Conservation (phyloP, 1,284 basidiomycete species). For the Cryptococcus sp. region DNA sequence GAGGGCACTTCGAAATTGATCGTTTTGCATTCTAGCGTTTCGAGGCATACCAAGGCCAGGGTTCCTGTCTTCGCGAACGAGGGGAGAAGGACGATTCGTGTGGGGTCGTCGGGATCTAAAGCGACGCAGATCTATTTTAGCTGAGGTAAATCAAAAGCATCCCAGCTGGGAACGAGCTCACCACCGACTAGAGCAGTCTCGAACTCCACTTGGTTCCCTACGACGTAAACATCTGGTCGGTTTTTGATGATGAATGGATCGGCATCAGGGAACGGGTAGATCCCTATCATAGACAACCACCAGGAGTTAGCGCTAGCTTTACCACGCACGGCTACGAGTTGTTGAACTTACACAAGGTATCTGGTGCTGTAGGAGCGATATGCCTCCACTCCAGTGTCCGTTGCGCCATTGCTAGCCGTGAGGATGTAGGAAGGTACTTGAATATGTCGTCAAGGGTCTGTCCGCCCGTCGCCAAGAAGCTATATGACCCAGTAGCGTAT, state of each 20-base stretch:
- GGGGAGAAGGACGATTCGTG: conserved; percentile 80
- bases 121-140: background rate
- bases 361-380: conserved; percentile 95
- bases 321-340: too few species aligned
- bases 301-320: too few species aligned
- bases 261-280: conserved; percentile 83
- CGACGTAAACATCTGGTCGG: conserved; percentile 84
- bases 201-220: conserved; percentile 89
- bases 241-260: conserved; percentile 88
- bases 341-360: conserved; percentile 72
- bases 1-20: conserved; percentile 50
- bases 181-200: conserved; percentile 67
- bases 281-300: conserved; percentile 60
- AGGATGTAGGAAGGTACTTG: conserved; percentile 66
- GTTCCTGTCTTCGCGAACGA: conserved; percentile 68
- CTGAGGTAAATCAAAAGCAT: background rate
- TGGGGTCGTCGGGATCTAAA: conserved; percentile 46
- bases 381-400: conserved; percentile 90
- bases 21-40: conserved; percentile 59
- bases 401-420: conserved; percentile 70
- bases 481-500: conserved; percentile 40
- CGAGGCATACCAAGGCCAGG: conserved; percentile 65
- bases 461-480: conserved; percentile 79
- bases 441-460: conserved; percentile 94
- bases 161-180: background rate